Evolutionary conservation across 192 early-diverging fungal species (phyloP).

Genomic region (Paraglomus brasilianum): DNA sequence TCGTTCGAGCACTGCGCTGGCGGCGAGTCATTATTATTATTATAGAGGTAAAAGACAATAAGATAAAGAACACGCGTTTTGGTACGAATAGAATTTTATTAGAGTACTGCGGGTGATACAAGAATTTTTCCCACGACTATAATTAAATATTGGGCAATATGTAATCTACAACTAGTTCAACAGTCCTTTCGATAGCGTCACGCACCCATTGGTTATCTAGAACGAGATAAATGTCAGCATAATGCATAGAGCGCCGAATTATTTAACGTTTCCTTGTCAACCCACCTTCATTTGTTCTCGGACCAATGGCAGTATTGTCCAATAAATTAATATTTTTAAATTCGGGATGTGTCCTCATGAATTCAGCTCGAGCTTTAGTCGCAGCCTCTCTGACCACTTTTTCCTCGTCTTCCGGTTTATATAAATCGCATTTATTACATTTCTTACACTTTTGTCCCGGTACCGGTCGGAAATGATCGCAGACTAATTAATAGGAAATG

Average conservation of each 20-base stretch:
- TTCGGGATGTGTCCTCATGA: slow-evolving; percentile 38
- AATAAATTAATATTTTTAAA: slow-evolving; percentile 23
- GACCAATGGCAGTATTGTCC: slow-evolving; percentile 30
- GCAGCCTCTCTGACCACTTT: slow-evolving; percentile 43
- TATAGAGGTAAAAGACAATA: no score
- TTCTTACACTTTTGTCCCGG: slow-evolving; percentile 49
- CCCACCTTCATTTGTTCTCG: slow-evolving; percentile 11
- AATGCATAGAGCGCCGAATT: no score
- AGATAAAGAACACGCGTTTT: no score
- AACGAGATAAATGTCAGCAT: background rate
- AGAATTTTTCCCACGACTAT: no score
- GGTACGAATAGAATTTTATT: no score
- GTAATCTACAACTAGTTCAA: slow-evolving; percentile 22
- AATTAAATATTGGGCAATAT: background rate
- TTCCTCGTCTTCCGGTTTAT: slow-evolving; percentile 54
- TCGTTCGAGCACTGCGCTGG: no score
- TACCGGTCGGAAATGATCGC: slow-evolving; percentile 57
- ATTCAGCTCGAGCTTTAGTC: slow-evolving; percentile 45
- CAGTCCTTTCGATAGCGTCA: slow-evolving; percentile 5
- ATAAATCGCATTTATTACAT: slow-evolving; percentile 59
- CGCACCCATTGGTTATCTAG: slow-evolving; percentile 12
- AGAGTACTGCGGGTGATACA: no score
- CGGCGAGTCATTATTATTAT: no score
- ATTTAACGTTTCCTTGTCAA: no score
- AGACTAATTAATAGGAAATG: slow-evolving; percentile 31